Percentiles rank a stretch among this genome's conserved stretches.
Conservation (phyloP, 305 asterid species). For the Euphrasia arctica region DNA sequence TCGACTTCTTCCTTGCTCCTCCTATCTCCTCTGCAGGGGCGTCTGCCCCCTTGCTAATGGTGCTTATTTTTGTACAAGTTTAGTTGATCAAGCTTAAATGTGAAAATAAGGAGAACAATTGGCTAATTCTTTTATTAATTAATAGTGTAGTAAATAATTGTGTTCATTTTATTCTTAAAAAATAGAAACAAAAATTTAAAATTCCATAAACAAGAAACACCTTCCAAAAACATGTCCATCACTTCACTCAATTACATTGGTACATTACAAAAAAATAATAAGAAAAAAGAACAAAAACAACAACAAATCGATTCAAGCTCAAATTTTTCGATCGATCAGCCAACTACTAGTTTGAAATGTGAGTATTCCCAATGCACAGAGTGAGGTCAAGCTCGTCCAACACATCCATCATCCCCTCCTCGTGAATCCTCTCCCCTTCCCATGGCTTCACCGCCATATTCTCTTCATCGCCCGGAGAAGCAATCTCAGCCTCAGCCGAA, state of each 20-base stretch:
- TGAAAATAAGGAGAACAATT: too few species aligned
- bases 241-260: too few species aligned
- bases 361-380: constrained; percentile 55
- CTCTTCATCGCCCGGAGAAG: constrained; percentile 34
- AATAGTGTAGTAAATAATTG: too few species aligned
- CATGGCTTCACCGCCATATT: constrained; percentile 62
- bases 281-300: too few species aligned
- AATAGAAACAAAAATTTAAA: too few species aligned
- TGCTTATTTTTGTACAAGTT: not conserved
- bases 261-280: too few species aligned
- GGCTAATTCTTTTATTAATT: too few species aligned
- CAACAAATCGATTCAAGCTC: too few species aligned
- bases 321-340: too few species aligned
- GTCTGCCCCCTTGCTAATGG: constrained; percentile 37
- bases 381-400: constrained; percentile 88
- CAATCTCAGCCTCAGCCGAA: constrained; percentile 17
- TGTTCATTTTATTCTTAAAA: too few species aligned
- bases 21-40: constrained; percentile 68
- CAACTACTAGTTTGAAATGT: constrained; percentile 11
- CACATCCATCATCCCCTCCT: constrained; percentile 43
- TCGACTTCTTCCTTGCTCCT: constrained; percentile 60
- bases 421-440: constrained; percentile 90
- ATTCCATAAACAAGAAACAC: too few species aligned
- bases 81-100: not conserved
- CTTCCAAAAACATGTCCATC: too few species aligned